Conservation (phyloP, 2,329 filamentous ascomycete genomes). For the Lachnellula subtilissima region DNA sequence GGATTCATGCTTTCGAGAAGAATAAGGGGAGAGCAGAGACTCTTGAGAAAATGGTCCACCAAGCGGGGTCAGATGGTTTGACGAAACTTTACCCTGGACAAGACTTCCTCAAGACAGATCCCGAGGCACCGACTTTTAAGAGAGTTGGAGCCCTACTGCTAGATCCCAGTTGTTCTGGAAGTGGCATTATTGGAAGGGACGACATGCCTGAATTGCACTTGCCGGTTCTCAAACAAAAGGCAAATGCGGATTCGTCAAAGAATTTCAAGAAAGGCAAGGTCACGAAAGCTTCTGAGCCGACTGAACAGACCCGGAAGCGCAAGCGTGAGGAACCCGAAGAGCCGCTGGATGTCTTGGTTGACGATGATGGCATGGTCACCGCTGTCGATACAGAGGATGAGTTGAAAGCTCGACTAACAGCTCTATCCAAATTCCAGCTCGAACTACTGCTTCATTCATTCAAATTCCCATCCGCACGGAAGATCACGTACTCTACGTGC, state of each 20-base stretch:
- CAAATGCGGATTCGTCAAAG: constrained; percentile 33
- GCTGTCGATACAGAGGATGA: constrained; percentile 50
- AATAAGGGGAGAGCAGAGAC: constrained; percentile 67
- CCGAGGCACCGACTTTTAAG: constrained; percentile 53
- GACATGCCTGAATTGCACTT: constrained; percentile 67
- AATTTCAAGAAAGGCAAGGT: constrained; percentile 22
- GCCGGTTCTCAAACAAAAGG: constrained; percentile 33
- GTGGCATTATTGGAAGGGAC: constrained; percentile 86
- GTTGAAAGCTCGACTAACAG: constrained; percentile 59
- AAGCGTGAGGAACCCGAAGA: constrained; percentile 28
- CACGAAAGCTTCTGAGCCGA: constrained; percentile 15
- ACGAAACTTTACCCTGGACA: constrained; percentile 67
- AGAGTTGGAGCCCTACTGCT: constrained; percentile 79
- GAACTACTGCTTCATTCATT: constrained; percentile 80
- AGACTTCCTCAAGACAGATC: constrained; percentile 78
- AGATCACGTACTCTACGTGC: constrained; percentile 90
- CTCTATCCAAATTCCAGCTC: constrained; percentile 77
- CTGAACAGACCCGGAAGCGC: constrained; percentile 24
- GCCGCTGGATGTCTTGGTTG: constrained; percentile 36
- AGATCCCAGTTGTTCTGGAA: constrained; percentile 93
- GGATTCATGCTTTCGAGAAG: constrained; percentile 76
- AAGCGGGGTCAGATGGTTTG: constrained; percentile 63
- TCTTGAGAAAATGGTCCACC: constrained; percentile 76
- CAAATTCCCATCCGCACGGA: constrained; percentile 66
- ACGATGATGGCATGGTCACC: constrained; percentile 53